Evolutionary conservation across 208 protist species (phyloP).

Genomic region (Spongospora subterranea): DNA sequence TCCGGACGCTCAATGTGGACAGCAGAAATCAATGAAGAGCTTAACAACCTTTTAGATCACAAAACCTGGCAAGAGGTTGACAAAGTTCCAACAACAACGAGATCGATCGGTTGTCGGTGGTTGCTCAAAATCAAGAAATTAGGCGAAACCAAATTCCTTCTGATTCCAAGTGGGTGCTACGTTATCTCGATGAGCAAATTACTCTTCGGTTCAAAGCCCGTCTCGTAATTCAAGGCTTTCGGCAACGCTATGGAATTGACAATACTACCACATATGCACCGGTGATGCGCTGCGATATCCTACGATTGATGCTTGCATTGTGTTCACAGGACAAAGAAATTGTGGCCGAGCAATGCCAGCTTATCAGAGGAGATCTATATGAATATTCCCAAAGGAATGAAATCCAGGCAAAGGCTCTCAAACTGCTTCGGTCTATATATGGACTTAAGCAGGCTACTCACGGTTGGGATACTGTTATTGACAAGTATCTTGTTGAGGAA

Average conservation of each 20-base stretch:
- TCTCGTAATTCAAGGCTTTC: background rate
- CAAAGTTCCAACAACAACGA: background rate
- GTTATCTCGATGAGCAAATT: background rate
- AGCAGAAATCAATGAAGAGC: background rate
- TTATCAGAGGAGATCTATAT: conserved; percentile 42
- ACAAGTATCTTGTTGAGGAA: background rate
- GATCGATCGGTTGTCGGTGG: conserved; percentile 31
- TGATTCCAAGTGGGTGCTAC: conserved; percentile 4
- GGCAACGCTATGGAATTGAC: background rate
- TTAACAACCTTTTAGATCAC: background rate
- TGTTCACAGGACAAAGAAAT: conserved; percentile 4
- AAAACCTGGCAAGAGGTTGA: conserved; percentile 36
- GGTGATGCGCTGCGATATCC: conserved; percentile 29
- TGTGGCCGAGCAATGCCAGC: conserved; percentile 6
- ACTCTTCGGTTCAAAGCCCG: conserved; percentile 4
- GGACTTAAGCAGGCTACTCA: background rate
- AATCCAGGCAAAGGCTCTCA: background rate
- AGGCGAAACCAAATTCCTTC: background rate
- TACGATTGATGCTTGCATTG: background rate
- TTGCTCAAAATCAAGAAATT: background rate
- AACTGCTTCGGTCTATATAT: conserved; percentile 8
- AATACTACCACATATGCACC: conserved; percentile 10
- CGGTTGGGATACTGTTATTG: background rate
- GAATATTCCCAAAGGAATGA: background rate
- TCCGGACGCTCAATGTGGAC: conserved; percentile 1